These are phyloP conservation scores for Rhodotorula graminis DNA, from an alignment of 768 basidiomycete genomes.

Conservation along the genomic window DNA sequence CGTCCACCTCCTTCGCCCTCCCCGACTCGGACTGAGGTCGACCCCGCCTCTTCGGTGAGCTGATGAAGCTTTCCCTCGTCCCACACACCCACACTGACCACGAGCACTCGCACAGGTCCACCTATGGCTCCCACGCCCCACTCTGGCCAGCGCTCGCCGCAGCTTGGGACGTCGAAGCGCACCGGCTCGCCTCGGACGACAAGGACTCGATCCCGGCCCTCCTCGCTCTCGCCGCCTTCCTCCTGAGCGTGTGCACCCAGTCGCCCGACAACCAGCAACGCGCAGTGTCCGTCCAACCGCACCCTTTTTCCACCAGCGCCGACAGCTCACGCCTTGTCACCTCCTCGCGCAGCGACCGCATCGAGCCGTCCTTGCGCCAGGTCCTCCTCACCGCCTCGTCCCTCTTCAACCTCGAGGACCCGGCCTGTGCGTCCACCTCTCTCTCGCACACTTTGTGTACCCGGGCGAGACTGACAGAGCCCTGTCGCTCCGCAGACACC, in stretches of 20 bases:
- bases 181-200: not conserved
- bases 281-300: constrained; percentile 10
- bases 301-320: no score
- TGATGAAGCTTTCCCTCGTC: not conserved
- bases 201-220: not conserved
- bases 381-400: constrained; percentile 22
- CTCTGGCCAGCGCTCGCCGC: constrained; percentile 4
- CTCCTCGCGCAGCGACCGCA: not conserved
- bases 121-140: not conserved
- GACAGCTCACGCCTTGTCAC: not conserved
- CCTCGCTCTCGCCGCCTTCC: constrained; percentile 21
- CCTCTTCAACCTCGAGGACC: constrained; percentile 29
- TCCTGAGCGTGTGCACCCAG: constrained; percentile 15
- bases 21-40: constrained; percentile 7
- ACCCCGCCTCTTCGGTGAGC: constrained; percentile 2
- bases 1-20: constrained; percentile 11
- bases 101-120: not conserved
- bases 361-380: constrained; percentile 20
- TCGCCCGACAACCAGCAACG: not conserved
- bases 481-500: constrained; percentile 1
- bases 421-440: constrained; percentile 1
- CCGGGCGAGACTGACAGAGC: no score
- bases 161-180: constrained; percentile 8
- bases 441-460: not conserved
- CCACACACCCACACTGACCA: not conserved